A percentile compares a stretch with the other conserved stretches of the same genome.
phyloP scores from a whole-genome alignment of 495 filamentous ascomycete species.

The Hypoxylon trugodes region DNA sequence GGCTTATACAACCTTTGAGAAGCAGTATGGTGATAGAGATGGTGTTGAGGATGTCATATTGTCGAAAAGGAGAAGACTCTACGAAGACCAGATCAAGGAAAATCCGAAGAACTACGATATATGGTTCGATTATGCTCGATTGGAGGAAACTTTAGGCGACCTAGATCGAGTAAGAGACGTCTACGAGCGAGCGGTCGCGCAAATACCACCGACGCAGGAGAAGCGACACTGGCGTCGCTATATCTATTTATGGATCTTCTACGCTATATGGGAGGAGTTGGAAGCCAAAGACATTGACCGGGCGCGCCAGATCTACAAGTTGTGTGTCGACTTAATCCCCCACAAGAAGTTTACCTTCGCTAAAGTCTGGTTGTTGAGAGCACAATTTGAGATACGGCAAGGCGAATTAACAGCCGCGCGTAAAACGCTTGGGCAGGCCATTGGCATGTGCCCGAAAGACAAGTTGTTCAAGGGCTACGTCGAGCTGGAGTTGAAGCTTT shows the following conservation, averaged over 20 bases:
- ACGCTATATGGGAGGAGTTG: conserved; percentile 93
- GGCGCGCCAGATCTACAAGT: conserved; percentile 88
- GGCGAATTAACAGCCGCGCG: conserved; percentile 79
- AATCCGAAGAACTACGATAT: conserved; percentile 93
- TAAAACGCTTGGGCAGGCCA: conserved; percentile 86
- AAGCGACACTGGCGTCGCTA: conserved; percentile 98
- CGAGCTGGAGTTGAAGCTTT: conserved; percentile 86
- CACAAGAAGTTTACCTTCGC: conserved; percentile 98
- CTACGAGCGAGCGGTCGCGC: conserved; percentile 95
- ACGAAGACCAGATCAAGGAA: conserved; percentile 91
- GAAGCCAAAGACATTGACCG: conserved; percentile 80
- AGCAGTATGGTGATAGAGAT: conserved; percentile 93
- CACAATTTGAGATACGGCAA: conserved; percentile 92
- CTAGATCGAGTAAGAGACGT: conserved; percentile 84
- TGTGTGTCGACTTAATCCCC: conserved; percentile 86
- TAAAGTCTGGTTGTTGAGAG: conserved; percentile 93
- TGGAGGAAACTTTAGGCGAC: conserved; percentile 87
- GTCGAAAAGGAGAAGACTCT: conserved; percentile 92
- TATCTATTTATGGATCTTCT: conserved; percentile 98
- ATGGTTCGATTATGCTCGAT: conserved; percentile 93
- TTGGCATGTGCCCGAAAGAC: conserved; percentile 95
- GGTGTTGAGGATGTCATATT: conserved; percentile 95
- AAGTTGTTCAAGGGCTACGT: conserved; percentile 95
- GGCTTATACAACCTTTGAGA: conserved; percentile 95
- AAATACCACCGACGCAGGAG: conserved; percentile 93